Base-by-base conservation (phyloP, 2,329 filamentous ascomycete species). In the Aureobasidium pullulans region DNA sequence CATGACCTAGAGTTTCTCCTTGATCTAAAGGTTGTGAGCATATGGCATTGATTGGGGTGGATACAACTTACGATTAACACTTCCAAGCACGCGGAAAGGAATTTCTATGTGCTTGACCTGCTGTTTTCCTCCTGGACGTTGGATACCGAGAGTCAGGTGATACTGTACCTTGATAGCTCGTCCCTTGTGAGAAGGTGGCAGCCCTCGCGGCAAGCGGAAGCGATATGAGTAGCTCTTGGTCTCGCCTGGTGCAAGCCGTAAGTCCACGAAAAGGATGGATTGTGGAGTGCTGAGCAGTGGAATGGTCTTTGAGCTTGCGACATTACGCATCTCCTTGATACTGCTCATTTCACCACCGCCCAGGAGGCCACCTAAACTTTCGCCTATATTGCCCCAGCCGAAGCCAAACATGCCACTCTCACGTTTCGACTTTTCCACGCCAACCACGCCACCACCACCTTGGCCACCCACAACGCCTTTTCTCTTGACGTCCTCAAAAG, bases 141-240 rank as follows among this genome's bases (percentile, higher is more conserved):
- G 94, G 0, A 93, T 96, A 46, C 93, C 93, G 63, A 99, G 89
- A 9, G 95, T 86, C 11, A 99, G 78, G 70, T 89, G 89, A 75
- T 99, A 99, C 1, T 85, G 84, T 52, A 96, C 92, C 73, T 97
- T 97, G 69, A 96, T 94, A 0, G 90, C 90, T 69, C 94, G 92
- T 10, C 94, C 94, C 66, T 88, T 88, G 71, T 97, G 90, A 13
- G 85, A 90, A 6, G 94, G 93, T 23, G 94, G 94, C n/a, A 99
- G 75, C 0, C 93, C 93, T 68, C 85, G 86, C 0, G 94, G 94
- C 57, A 99, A 76, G 46, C 83, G 87, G 71, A 96, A 96, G 1
- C 84, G 83, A 71, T 96, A 99, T 52, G 88, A 89, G 68, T 88
- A 99, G 49, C 86, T 88, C 66, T 84, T 87, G 72, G 90, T 95